Evolutionary conservation across 1,139 yeast genomes (phyloP), one percentile per base, ranked within the genome.

Genomic region (Pichia sp.): DNA sequence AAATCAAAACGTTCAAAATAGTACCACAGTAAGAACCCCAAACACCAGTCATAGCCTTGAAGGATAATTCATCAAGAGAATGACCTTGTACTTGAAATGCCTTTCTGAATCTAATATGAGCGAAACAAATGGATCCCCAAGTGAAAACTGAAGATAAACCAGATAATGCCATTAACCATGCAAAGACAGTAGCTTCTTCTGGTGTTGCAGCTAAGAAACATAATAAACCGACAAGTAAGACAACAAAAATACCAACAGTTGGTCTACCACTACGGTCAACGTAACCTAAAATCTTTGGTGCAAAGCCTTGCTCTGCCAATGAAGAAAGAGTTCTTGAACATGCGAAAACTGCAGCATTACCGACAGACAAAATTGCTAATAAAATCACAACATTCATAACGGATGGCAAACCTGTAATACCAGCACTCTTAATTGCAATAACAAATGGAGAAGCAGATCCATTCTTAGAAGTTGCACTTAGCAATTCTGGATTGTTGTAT

Each of bases 91-190:
- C 72, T 41, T 62, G 62, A 69, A 86, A 71, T 1, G 95, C 95
- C 41, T 69, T 61, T 66, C 95, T 77, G 66, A 85, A 85, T 60
- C 95, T 73, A 49, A 85, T 68, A 54, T 80, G 92, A 50, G 85
- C 76, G 43, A 83, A 57, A 57, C 81, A 77, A 54, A 86, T 82
- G 28, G 87, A 76, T 29, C 76, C 76, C 94, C 94, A 85, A 7
- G 90, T 83, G 60, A 85, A 84, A 45, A 86, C 67, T 1, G 94
- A 80, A 40, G 90, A 81, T 50, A 85, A 74, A 42, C 94, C 92
- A 8, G 94, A 81, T 38, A 86, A 67, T 29, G 95, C 83, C 62
- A 85, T 68, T 56, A 86, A 68, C 95, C 95, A 86, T 52, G 71
- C 69, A 62, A 86, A 86, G 4, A 84, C 85, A 34, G 69, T 70